Evolutionary conservation across 495 filamentous ascomycete genomes (phyloP).

Genomic region (Physcia stellaris): DNA sequence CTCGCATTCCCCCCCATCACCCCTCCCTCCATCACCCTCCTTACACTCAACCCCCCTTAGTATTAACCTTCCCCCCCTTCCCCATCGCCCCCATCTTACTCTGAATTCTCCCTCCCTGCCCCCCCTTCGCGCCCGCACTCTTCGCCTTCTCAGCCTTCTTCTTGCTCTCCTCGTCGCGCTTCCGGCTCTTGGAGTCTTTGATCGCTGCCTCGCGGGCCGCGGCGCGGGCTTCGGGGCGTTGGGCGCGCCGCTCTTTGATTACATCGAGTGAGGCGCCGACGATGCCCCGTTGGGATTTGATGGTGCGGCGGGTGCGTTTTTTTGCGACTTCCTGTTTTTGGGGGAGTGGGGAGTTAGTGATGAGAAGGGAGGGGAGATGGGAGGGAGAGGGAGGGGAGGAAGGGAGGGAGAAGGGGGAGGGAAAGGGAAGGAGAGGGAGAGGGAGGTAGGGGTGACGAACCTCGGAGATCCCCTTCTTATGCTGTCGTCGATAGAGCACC

Average conservation of each 20-base stretch:
- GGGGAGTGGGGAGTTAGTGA: background rate
- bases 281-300: conserved; percentile 98
- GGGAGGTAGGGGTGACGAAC: background rate
- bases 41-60: background rate
- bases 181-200: conserved; percentile 96
- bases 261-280: conserved; percentile 97
- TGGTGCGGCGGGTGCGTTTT: conserved; percentile 94
- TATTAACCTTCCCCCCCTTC: conserved; percentile 58
- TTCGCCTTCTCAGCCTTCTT: conserved; percentile 99
- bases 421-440: background rate
- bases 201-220: conserved; percentile 86
- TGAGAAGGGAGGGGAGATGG: background rate
- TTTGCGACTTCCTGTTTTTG: conserved; percentile 84
- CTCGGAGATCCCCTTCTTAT: conserved; percentile 99
- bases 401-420: conserved; percentile 1
- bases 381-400: background rate
- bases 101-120: conserved; percentile 61
- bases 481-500: conserved; percentile 89
- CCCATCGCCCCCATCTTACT: conserved; percentile 98
- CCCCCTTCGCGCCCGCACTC: conserved; percentile 59
- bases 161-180: conserved; percentile 63
- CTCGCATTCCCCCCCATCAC: background rate
- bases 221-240: conserved; percentile 86
- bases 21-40: conserved; percentile 8
- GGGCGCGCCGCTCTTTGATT: conserved; percentile 94